Conservation (phyloP, 2,329 filamentous ascomycete species). For the Phaeosphaeriaceae sp. region DNA sequence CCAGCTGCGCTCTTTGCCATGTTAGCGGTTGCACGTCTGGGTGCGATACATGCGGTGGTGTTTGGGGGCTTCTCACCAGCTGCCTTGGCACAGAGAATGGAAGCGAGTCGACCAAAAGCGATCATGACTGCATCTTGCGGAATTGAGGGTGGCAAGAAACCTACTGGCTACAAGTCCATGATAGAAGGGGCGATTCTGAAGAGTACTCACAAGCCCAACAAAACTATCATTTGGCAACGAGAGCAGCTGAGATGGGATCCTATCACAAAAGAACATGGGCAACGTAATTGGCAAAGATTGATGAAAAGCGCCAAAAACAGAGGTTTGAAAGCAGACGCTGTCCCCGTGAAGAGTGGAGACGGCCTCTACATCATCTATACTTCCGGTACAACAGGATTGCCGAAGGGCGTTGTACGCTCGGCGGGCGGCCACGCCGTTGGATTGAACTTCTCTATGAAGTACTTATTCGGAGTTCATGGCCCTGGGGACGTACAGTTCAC, state of each 20-base stretch:
- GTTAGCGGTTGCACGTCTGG: conserved; percentile 79
- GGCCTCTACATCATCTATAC: conserved; percentile 92
- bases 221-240: conserved; percentile 83
- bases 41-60: conserved; percentile 88
- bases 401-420: conserved; percentile 83
- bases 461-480: conserved; percentile 81
- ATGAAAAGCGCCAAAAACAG: conserved; percentile 73
- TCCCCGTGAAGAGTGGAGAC: conserved; percentile 79
- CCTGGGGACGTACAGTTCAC: conserved; percentile 84
- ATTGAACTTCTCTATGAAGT: conserved; percentile 79
- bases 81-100: conserved; percentile 86
- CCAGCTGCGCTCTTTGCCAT: conserved; percentile 87
- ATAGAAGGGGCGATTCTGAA: conserved; percentile 75
- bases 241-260: conserved; percentile 77
- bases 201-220: conserved; percentile 73
- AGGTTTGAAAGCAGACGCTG: conserved; percentile 73
- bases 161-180: conserved; percentile 75
- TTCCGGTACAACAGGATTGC: conserved; percentile 79
- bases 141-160: conserved; percentile 84
- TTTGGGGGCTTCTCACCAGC: conserved; percentile 89
- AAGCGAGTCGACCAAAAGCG: conserved; percentile 75
- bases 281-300: conserved; percentile 81
- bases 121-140: conserved; percentile 92
- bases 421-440: conserved; percentile 89
- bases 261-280: conserved; percentile 69